phyloP scores from a whole-genome alignment of 805 yeast species.

The Lipomyces kockii region DNA sequence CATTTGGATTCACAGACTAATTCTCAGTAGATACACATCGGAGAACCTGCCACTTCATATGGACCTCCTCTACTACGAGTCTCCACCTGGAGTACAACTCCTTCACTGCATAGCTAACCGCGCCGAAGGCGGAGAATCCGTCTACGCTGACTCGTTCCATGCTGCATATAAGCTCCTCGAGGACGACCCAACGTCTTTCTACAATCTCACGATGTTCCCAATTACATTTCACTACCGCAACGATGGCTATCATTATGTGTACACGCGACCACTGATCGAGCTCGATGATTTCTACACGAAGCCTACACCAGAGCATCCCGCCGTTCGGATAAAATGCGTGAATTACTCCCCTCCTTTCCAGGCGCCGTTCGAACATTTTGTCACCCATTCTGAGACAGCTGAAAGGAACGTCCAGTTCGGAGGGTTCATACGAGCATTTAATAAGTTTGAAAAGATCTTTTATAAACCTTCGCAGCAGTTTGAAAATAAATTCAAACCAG shows the following conservation, averaged over 20 bases:
- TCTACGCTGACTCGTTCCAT: slow-evolving; percentile 70
- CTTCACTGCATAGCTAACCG: slow-evolving; percentile 56
- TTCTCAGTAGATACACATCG: slow-evolving; percentile 52
- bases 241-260: slow-evolving; percentile 64
- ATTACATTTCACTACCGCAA: slow-evolving; percentile 70
- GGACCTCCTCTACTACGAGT: slow-evolving; percentile 76
- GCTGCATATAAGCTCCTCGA: slow-evolving; percentile 64
- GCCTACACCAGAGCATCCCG: slow-evolving; percentile 24
- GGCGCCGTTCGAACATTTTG: slow-evolving; percentile 64
- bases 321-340: slow-evolving; percentile 55
- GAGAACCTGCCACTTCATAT: slow-evolving; percentile 72
- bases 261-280: slow-evolving; percentile 64
- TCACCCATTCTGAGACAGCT: slow-evolving; percentile 41
- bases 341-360: slow-evolving; percentile 85
- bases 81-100: slow-evolving; percentile 79
- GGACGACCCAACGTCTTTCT: slow-evolving; percentile 64
- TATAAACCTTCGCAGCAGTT: slow-evolving; percentile 59
- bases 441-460: slow-evolving; percentile 64
- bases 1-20: background rate
- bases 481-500: slow-evolving; percentile 59
- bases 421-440: slow-evolving; percentile 55
- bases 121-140: slow-evolving; percentile 67
- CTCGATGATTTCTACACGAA: slow-evolving; percentile 51
- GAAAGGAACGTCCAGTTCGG: slow-evolving; percentile 49
- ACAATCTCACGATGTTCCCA: slow-evolving; percentile 65